These are phyloP conservation scores for Parsonsia alboflavescens DNA, from an alignment of 257 asterid species.

Conservation along the genomic window DNA sequence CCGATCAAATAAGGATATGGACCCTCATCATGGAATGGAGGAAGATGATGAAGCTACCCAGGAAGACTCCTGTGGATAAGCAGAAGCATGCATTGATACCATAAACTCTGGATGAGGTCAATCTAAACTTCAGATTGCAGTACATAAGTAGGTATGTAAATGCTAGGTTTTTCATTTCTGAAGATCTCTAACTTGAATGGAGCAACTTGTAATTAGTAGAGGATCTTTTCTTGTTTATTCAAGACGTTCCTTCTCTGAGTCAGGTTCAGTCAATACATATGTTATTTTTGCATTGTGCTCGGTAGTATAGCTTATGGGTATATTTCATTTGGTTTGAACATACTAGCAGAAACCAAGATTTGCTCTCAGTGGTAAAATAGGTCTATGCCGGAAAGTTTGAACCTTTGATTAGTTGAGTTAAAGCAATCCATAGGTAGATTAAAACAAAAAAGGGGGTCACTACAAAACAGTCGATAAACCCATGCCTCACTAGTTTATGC, in stretches of 20 bases:
- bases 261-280: neutral
- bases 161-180: constrained; percentile 8
- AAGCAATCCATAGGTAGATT: no score
- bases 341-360: no score
- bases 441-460: no score
- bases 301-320: neutral
- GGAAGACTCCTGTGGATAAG: constrained; percentile 47
- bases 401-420: no score
- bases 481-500: neutral
- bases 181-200: neutral
- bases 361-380: no score
- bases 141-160: constrained; percentile 6
- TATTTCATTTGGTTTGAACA: neutral
- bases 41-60: constrained; percentile 58
- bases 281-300: neutral
- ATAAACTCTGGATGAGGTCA: neutral
- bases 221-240: neutral
- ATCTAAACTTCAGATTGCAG: no score
- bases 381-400: no score
- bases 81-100: neutral
- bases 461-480: neutral
- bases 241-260: neutral
- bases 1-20: constrained; percentile 21
- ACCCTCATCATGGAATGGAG: constrained; percentile 39
- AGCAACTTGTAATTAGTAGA: constrained; percentile 1